Evolutionary conservation across 176 grass and related monocot species (phyloP), one percentile per base, ranked within the genome.

Genomic region (Tillandsia leiboldiana): DNA sequence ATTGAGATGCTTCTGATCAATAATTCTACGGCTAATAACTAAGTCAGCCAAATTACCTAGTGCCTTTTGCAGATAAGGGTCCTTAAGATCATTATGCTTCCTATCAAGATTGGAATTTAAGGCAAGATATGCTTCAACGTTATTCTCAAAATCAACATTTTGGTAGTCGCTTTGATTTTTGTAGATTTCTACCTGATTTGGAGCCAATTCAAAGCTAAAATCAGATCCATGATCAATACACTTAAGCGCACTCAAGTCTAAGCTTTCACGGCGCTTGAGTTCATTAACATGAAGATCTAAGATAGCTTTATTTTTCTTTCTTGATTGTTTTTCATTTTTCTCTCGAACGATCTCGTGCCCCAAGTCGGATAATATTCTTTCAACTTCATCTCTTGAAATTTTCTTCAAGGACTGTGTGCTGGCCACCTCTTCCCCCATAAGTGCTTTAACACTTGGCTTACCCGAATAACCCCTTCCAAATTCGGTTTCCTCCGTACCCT

Each of bases 391-490:
- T 22, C 66, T 85, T 51, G 86, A 66, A 56, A 50, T 83, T 78
- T 85, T 53, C 61, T 62, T 87, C 47, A 70, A 68, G 24, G 80
- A 70, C 56, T 81, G 75, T 75, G 75, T 71, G 58, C n/a, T 85
- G 50, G 74, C 62, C 94, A 93, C 90, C 75, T 99, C 90, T 86
- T 99, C 80, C 71, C 93, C 90, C 75, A 93, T 93, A 51, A 99
- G 77, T 48, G 63, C 65, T 90, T 90, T 99, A 64, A 99, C 91
- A 90, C 87, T 93, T 71, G 90, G 48, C 64, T 79, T 77, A 51
- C 92, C 64, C 0, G 26, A 69, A 77, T 49, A 72, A 73, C 80
- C 67, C 23, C 23, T 70, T 75, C 54, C 61, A 80, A 23, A 65
- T 48, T 57, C 58, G 18, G 51, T 28, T 61, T 72, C 67, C 59